phyloP scores from a whole-genome alignment of 2,329 filamentous ascomycete species.

The Podosphaera fusca region DNA sequence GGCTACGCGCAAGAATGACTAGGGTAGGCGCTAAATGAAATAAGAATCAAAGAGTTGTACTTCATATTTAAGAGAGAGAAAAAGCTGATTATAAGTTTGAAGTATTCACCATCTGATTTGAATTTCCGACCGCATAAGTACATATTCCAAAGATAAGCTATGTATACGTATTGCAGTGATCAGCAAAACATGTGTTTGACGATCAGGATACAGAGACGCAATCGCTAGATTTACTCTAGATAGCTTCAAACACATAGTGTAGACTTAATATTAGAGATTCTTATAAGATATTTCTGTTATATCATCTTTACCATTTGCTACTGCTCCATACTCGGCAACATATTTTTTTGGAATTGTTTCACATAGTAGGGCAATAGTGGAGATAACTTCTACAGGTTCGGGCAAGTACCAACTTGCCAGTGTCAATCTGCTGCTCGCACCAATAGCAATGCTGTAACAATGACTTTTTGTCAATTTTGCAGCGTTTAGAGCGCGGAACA shows the following conservation, averaged over 20 bases:
- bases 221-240: background rate
- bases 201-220: background rate
- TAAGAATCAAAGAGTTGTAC: no score
- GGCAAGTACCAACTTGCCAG: constrained; percentile 75
- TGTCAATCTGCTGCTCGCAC: constrained; percentile 77
- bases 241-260: background rate
- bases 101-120: no score
- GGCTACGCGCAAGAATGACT: no score
- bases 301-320: constrained; percentile 1
- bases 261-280: background rate
- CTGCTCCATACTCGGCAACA: constrained; percentile 6
- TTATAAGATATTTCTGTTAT: background rate
- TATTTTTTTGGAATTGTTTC: constrained; percentile 6
- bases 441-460: constrained; percentile 79
- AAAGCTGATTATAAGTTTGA: no score
- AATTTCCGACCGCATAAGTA: no score
- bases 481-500: constrained; percentile 62
- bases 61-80: no score
- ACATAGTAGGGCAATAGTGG: constrained; percentile 31
- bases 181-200: no score
- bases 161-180: no score
- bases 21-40: no score
- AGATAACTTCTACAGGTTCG: constrained; percentile 72
- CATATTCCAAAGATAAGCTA: no score
- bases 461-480: constrained; percentile 34